Evolutionary conservation across 148 eudicot genomes (phyloP), one percentile per base, ranked within the genome.

Genomic region (Heliamphora exappendiculata): DNA sequence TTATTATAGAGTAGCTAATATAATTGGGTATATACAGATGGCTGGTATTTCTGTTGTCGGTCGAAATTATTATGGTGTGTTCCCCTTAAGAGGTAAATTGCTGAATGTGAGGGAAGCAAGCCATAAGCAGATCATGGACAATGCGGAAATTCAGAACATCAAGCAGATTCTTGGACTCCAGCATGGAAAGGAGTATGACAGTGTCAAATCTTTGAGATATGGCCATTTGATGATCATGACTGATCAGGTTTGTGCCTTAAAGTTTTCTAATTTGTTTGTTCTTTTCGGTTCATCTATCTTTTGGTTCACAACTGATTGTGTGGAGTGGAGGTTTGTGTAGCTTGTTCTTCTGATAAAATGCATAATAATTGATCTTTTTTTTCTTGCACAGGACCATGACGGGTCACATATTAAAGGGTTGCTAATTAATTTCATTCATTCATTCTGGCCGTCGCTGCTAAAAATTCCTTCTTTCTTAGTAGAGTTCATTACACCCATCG

Each of bases 191-290:
- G 79, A 66, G 42, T 95, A 95, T 85, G 90, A 89, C 31, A 82
- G 79, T 79, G 82, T 84, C 34, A 88, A 87, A 81, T 76, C 85
- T 36, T 82, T 95, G 74, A 88, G 97, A 79, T 95, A 95, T 84
- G 99, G 99, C 36, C 97, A 95, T 79, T 76, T 95, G 65, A 95
- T 95, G 99, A 92, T 95, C 9, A 95, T 95, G 99, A 85, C 99
- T 57, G 99, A 95, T 93, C 99, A 95, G 99, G 99, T 92, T 37
- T 39, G 53, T 31, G 28, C 20, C 49, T 11, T 44, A 17, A n/a
- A n/a, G 16, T 54, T 34, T 42, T 29, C 39, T 60, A 1, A 11
- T 68, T 73, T 62, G 34, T n/a, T 53, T 24, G 5, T 29, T 58
- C 36, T 70, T 17, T 45, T 33, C 1, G 50, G 8, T 3, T 60